phyloP scores from a whole-genome alignment of 1,139 yeast species.

The Insectozyma bohioensis region DNA sequence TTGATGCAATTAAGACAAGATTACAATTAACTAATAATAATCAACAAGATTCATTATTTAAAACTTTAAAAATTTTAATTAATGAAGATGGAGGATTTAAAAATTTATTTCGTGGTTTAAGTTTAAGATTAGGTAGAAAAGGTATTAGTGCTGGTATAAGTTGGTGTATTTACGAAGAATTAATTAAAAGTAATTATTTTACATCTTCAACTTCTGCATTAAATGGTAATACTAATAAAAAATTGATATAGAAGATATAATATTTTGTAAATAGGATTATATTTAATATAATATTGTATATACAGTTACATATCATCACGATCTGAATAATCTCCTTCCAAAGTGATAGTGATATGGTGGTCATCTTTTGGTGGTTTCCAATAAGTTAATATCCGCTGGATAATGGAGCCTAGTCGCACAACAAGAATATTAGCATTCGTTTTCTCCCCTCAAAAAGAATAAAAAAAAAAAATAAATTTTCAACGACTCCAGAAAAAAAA shows the following conservation, averaged over 20 bases:
- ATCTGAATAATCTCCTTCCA: no score
- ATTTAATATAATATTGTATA: background rate
- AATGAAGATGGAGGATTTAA: constrained; percentile 56
- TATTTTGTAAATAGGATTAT: constrained; percentile 2
- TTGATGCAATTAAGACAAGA: constrained; percentile 90
- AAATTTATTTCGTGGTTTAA: constrained; percentile 78
- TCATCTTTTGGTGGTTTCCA: no score
- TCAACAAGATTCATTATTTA: constrained; percentile 18
- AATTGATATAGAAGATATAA: constrained; percentile 3
- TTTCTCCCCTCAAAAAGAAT: constrained; percentile 1
- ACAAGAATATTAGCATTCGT: no score
- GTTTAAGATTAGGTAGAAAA: constrained; percentile 78
- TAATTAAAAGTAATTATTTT: constrained; percentile 45
- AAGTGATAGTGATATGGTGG: no score
- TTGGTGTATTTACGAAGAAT: constrained; percentile 95
- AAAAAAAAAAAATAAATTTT: background rate
- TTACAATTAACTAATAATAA: constrained; percentile 56
- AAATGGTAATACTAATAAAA: constrained; percentile 3
- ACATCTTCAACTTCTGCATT: constrained; percentile 4
- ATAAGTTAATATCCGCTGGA: constrained; percentile 10
- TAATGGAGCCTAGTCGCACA: no score
- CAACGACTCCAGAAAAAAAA: background rate
- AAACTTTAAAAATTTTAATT: constrained; percentile 37
- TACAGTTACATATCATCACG: no score
- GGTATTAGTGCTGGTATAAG: constrained; percentile 93